phyloP scores from a whole-genome alignment of 176 grass and related monocot species.

The Miscanthus lutarioriparius region DNA sequence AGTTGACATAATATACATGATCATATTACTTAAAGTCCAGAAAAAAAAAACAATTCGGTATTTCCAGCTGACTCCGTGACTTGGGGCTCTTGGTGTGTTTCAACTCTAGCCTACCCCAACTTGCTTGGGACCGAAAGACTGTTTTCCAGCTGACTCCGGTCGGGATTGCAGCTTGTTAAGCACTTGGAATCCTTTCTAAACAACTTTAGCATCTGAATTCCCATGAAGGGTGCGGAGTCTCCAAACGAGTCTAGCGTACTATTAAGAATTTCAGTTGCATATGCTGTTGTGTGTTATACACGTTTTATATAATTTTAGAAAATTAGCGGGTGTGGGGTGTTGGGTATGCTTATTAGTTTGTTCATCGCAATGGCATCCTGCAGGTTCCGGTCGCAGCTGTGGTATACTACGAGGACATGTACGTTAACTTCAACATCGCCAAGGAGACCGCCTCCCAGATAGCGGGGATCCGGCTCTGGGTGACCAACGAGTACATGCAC shows the following conservation, averaged over 20 bases:
- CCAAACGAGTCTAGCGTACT: not conserved
- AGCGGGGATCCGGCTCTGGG: slow-evolving; percentile 71
- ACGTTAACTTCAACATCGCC: slow-evolving; percentile 89
- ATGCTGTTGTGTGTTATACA: not conserved
- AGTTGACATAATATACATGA: not conserved
- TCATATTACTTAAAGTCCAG: not conserved
- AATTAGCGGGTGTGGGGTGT: not conserved
- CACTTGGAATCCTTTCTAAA: not conserved
- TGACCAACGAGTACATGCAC: slow-evolving; percentile 97
- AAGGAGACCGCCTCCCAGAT: slow-evolving; percentile 86
- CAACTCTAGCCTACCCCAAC: no score
- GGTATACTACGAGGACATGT: slow-evolving; percentile 97
- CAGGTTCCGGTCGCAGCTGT: slow-evolving; percentile 84
- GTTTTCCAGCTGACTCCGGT: not conserved
- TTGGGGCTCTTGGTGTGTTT: no score
- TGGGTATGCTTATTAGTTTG: not conserved
- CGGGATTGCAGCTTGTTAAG: not conserved
- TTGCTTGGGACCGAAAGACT: no score
- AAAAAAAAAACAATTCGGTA: not conserved
- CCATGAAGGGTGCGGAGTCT: not conserved
- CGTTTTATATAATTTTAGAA: not conserved
- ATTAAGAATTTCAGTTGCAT: not conserved
- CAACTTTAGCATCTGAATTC: not conserved
- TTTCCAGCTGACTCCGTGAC: not conserved
- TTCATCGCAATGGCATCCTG: not conserved